A percentile compares a stretch with the other conserved stretches of the same genome.
Evolutionary conservation across 805 yeast genomes (phyloP).

Genomic region (Pichia cephalocereana): DNA sequence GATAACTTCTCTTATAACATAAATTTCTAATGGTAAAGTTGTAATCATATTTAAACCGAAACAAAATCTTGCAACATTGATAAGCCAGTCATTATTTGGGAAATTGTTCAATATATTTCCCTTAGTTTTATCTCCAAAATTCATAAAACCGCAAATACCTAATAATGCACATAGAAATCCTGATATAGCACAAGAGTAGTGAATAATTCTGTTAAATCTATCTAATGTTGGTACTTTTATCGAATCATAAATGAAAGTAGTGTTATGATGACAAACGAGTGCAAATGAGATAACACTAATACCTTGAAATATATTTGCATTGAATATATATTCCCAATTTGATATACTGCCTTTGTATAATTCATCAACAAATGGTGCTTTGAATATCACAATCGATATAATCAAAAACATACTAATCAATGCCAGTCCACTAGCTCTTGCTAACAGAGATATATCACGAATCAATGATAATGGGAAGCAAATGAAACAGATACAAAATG

Average conservation of each 20-base stretch:
- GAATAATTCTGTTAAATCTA: slow-evolving; percentile 70
- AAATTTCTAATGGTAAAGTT: slow-evolving; percentile 82
- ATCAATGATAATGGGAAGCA: slow-evolving; percentile 79
- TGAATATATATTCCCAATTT: slow-evolving; percentile 40
- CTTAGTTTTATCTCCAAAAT: slow-evolving; percentile 68
- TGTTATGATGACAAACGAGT: slow-evolving; percentile 90
- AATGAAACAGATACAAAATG: slow-evolving; percentile 57
- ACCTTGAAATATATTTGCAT: slow-evolving; percentile 71
- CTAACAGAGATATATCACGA: slow-evolving; percentile 73
- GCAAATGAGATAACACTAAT: slow-evolving; percentile 94
- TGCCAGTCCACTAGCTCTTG: slow-evolving; percentile 83
- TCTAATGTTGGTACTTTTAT: slow-evolving; percentile 66
- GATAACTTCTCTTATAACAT: slow-evolving; percentile 84
- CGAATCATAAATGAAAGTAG: slow-evolving; percentile 82
- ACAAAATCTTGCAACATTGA: slow-evolving; percentile 81
- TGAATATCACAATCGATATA: slow-evolving; percentile 57
- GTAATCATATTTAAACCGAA: slow-evolving; percentile 91
- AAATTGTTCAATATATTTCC: slow-evolving; percentile 89
- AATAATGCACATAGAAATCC: slow-evolving; percentile 68
- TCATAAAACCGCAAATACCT: slow-evolving; percentile 71
- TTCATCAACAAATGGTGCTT: slow-evolving; percentile 57
- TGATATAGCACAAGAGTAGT: slow-evolving; percentile 72
- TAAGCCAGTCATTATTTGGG: slow-evolving; percentile 60
- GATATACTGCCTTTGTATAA: slow-evolving; percentile 41
- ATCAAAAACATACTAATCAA: slow-evolving; percentile 76